Base-by-base conservation (phyloP, 129 eudicot species). In the Tagetes erecta region DNA sequence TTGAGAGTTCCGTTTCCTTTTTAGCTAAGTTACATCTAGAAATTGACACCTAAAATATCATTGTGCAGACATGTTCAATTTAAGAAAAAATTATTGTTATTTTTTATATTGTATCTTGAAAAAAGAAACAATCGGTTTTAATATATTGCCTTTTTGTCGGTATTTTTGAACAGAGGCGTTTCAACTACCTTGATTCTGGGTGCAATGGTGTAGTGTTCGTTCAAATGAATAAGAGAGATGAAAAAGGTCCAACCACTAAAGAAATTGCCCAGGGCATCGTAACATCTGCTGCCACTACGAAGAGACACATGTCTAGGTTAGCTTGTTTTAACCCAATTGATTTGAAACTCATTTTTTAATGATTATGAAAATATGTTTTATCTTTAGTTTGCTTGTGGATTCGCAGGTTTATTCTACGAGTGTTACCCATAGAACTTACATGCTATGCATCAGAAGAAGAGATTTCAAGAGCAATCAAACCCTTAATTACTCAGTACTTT, bases 391-490 rank as follows among this genome's bases (percentile, higher is more conserved):
- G 47, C 53, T 76, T 30, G 27, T 78, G 68, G 38, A 11, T 76
- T 67, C 67, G 63, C 84, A 94, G 98, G 87, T 94, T 88, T 84
- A 72, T 94, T 79, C 67, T 94, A 74, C 86, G 98, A 82, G 85
- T 94, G 41, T 80, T 94, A 72, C 98, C 98, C 10, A 70, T 88
- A 35, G 98, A 94, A 86, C 81, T 88, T 31, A 45, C 98, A 73
- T 94, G 98, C 81, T 94, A 94, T 81, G 85, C 98, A 33, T 94
- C 98, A 64, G 93, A 85, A 65, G 98, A 90, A 76, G 98, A 94
- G 81, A 88, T 94, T 56, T 71, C 84, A 57, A 84, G 86, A 78
- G 97, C 96, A 31, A 88, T 94, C 36, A 90, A 84, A 73, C 97
- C 98, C 60, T 73, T 94, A 63, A 81, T 88, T 73, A 89, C 79